Conservation (phyloP, 1,139 yeast species). For the Diutina pseudorugosa region DNA sequence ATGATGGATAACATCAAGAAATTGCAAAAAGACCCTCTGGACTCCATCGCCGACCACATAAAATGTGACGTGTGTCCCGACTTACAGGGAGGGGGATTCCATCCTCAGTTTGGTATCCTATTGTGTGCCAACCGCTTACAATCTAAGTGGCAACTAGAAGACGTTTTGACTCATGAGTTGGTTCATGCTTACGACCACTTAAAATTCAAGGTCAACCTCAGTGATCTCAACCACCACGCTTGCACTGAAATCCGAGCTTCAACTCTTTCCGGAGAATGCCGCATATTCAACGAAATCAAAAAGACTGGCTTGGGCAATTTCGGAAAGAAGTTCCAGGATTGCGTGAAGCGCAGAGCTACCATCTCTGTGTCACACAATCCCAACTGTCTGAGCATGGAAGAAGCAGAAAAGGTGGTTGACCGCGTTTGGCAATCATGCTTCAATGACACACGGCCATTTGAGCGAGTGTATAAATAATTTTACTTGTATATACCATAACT, state of each 20-base stretch:
- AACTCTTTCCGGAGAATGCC: conserved; percentile 88
- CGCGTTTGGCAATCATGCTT: conserved; percentile 91
- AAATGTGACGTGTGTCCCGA: conserved; percentile 81
- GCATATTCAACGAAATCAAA: conserved; percentile 75
- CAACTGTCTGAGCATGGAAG: conserved; percentile 52
- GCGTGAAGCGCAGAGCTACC: conserved; percentile 81
- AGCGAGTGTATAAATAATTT: conserved; percentile 57
- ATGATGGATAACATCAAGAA: conserved; percentile 78
- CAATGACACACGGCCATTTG: conserved; percentile 92
- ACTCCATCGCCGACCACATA: conserved; percentile 29
- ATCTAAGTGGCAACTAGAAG: conserved; percentile 77
- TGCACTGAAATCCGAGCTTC: conserved; percentile 95
- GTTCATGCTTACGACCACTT: conserved; percentile 89
- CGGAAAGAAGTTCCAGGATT: conserved; percentile 77
- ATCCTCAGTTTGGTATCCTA: conserved; percentile 78
- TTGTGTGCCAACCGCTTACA: conserved; percentile 78
- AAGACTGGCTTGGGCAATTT: conserved; percentile 50
- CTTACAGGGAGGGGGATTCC: conserved; percentile 84
- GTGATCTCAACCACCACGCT: conserved; percentile 82
- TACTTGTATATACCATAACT: neutral
- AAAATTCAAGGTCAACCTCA: conserved; percentile 77
- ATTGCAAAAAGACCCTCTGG: conserved; percentile 38
- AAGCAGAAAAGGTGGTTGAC: conserved; percentile 71
- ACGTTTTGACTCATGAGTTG: conserved; percentile 82
- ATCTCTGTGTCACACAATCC: conserved; percentile 84